Percentiles rank a stretch among this genome's conserved stretches.
Evolutionary conservation across 768 basidiomycete species (phyloP).

Genomic region (Tylopilus sp.): DNA sequence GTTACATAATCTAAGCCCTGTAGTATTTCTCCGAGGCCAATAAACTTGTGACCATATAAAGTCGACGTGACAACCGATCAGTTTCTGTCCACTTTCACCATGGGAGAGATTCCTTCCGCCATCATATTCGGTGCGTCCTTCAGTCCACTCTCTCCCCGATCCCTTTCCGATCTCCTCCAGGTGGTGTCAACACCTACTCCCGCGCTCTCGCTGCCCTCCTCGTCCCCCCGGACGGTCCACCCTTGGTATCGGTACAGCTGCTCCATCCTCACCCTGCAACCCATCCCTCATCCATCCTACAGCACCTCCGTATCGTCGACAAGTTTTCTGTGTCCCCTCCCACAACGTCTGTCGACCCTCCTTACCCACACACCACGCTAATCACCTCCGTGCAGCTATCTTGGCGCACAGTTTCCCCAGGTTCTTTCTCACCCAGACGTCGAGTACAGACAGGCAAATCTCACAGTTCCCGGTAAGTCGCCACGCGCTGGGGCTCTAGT

Average conservation of each 20-base stretch:
- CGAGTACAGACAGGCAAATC: conserved; percentile 79
- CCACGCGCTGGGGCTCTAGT: neutral
- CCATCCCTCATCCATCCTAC: conserved; percentile 7
- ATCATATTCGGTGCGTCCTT: conserved; percentile 69
- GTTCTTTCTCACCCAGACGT: conserved; percentile 65
- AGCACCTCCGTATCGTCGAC: conserved; percentile 72
- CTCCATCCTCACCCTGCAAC: conserved; percentile 8
- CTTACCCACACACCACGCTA: conserved; percentile 11
- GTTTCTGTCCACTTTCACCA: conserved; percentile 16
- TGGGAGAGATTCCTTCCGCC: conserved; percentile 54
- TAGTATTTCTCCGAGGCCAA: neutral
- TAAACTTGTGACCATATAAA: conserved; percentile 15
- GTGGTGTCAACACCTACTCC: conserved; percentile 78
- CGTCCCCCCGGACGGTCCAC: conserved; percentile 62
- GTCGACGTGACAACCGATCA: conserved; percentile 22
- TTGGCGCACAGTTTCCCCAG: conserved; percentile 71
- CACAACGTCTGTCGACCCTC: conserved; percentile 55
- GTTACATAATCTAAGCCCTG: neutral
- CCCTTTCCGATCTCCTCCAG: conserved; percentile 34
- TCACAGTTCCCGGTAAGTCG: conserved; percentile 65
- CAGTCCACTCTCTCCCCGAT: conserved; percentile 3
- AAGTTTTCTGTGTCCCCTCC: conserved; percentile 70
- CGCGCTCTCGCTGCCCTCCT: conserved; percentile 66
- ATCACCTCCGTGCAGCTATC: conserved; percentile 48
- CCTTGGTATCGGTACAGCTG: conserved; percentile 65